Evolutionary conservation across 2,329 filamentous ascomycete genomes (phyloP).

Genomic region (Metarhizium album): DNA sequence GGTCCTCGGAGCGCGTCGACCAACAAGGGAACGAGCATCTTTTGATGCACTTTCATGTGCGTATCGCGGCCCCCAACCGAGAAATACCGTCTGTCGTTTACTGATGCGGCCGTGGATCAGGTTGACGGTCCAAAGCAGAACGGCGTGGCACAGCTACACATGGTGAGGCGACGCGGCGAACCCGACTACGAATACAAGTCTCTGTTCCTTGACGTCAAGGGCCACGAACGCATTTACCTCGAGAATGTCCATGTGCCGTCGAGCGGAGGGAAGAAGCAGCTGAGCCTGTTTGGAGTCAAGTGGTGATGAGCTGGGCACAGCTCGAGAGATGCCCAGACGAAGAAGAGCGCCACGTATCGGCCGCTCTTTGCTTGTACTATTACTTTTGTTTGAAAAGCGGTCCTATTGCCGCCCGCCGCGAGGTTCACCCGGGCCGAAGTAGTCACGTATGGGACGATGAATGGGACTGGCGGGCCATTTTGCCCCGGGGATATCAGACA

Average conservation of each 20-base stretch:
- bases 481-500: too few relatives aligned
- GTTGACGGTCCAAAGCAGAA: conserved; percentile 67
- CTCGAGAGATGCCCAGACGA: background rate
- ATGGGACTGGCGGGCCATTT: too few relatives aligned
- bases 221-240: conserved; percentile 54
- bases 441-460: background rate
- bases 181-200: conserved; percentile 68
- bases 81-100: background rate
- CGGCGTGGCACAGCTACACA: conserved; percentile 67
- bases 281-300: conserved; percentile 52
- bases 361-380: background rate
- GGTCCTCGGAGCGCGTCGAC: conserved; percentile 59
- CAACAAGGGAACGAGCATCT: conserved; percentile 68
- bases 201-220: conserved; percentile 69
- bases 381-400: background rate
- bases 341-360: background rate
- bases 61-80: conserved; percentile 14
- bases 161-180: conserved; percentile 56
- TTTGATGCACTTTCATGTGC: conserved; percentile 73
- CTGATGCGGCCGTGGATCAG: conserved; percentile 23
- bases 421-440: background rate
- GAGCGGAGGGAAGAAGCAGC: conserved; percentile 28
- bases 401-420: background rate
- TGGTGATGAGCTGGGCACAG: conserved; percentile 29
- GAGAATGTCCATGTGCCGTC: conserved; percentile 43